Evolutionary conservation across 2,329 filamentous ascomycete genomes (phyloP).

Genomic region (Neonectria ditissima): DNA sequence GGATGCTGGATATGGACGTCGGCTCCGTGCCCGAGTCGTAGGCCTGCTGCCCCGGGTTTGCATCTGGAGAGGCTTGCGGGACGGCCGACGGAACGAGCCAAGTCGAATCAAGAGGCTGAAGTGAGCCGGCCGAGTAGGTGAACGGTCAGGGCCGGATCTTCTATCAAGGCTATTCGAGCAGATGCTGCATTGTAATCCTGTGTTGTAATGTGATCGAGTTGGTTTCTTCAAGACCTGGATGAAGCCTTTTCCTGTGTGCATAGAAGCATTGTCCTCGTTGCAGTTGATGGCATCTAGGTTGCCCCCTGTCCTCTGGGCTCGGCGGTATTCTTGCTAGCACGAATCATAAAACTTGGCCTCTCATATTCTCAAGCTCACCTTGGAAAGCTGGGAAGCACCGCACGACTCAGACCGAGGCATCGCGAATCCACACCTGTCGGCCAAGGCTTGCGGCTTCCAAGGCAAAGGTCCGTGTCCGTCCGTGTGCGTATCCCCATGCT

Average conservation of each 20-base stretch:
- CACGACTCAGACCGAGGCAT: conserved; percentile 18
- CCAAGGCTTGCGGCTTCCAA: not conserved
- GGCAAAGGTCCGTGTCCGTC: conserved; percentile 26
- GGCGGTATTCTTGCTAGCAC: conserved; percentile 2
- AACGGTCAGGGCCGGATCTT: conserved; percentile 23
- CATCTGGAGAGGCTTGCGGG: not conserved
- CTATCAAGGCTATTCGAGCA: conserved; percentile 13
- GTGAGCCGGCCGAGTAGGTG: conserved; percentile 22
- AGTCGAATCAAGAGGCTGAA: conserved; percentile 21
- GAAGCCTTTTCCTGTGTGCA: not conserved
- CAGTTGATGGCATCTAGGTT: not conserved
- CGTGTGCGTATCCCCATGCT: conserved; percentile 30
- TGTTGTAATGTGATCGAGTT: too few relatives aligned
- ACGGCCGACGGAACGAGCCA: conserved; percentile 25
- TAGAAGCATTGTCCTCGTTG: not conserved
- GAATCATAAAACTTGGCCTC: not conserved
- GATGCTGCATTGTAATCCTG: conserved; percentile 16
- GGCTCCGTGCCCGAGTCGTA: not conserved
- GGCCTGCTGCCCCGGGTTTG: not conserved
- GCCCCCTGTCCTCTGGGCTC: conserved; percentile 1
- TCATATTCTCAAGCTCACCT: conserved; percentile 12
- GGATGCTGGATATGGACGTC: not conserved
- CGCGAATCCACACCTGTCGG: not conserved
- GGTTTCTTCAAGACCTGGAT: not conserved
- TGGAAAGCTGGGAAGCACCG: conserved; percentile 5